Evolutionary conservation across 306 rosid species (phyloP), one percentile per base, ranked within the genome.

Genomic region (Cucurbita argyrosperma): DNA sequence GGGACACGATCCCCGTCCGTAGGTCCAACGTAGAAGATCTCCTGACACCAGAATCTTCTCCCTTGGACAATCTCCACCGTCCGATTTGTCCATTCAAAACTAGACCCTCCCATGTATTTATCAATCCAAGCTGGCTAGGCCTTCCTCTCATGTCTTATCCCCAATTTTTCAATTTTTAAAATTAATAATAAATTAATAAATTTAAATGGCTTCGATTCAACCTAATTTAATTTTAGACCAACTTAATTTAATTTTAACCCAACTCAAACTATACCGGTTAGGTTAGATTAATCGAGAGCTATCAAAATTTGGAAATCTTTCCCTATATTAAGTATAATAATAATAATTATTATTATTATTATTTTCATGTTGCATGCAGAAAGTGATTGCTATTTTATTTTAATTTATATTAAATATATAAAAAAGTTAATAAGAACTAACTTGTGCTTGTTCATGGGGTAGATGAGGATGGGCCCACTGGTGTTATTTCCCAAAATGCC

Each of bases 381-480:
- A 73, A 74, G 56, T 38, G 67, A 53, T 80, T 53, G 26, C 15
- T 16, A 10, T 40, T 16, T 18, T 8, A 18, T 18, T 19, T 19
- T 56, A 18, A 30, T 30, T 30, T 30, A 30, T 30, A 7, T 3
- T 8, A 19, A 26, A 59, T 26, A 5, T 5, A 5, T 5, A 14
- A 35, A 0, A 30, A 10, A 13, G 13, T 0, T 3, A 69, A 12
- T 4, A 43, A 60, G 7, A 38, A 81, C 97, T 87, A 78, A 94
- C 99, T 89, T 91, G 85, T 81, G 78, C 60, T 84, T 89, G 87
- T 94, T 91, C 88, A 94, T 89, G 45, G 99, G 99, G 84, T 94
- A 94, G 80, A 94, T 89, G 83, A 94, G 97, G 74, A 94, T 90
- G 52, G 99, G 99, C 64, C 99, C 97, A 77, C 95, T 94, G 5